Percentiles rank a stretch among this genome's conserved stretches.
phyloP scores from a whole-genome alignment of 441 rosid genomes.

The Brassica hybrid region DNA sequence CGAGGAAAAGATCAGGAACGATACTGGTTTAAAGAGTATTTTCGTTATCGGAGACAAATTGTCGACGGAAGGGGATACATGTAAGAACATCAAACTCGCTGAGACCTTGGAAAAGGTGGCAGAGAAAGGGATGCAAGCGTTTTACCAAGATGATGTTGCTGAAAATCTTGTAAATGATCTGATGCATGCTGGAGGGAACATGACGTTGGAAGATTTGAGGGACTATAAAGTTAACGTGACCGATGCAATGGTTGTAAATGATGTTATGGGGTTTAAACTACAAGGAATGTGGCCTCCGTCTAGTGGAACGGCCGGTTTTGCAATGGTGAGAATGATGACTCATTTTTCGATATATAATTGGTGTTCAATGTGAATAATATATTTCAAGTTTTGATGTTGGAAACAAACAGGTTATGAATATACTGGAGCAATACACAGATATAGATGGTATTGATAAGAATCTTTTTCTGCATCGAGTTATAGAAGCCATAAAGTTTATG shows the following conservation, averaged over 20 bases:
- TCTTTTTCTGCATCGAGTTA: constrained; percentile 66
- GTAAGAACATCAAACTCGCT: constrained; percentile 64
- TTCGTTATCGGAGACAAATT: constrained; percentile 64
- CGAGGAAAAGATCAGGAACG: constrained; percentile 41
- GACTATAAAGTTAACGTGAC: constrained; percentile 61
- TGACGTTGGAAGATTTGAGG: constrained; percentile 73
- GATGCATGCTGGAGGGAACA: constrained; percentile 65
- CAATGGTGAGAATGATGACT: constrained; percentile 17
- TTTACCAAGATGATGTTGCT: constrained; percentile 66
- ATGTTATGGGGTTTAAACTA: constrained; percentile 63
- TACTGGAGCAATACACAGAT: constrained; percentile 56
- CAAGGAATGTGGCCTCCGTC: constrained; percentile 90
- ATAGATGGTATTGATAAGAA: constrained; percentile 45
- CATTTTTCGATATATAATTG: no score
- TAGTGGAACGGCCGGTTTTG: constrained; percentile 64
- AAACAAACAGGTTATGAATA: constrained; percentile 65
- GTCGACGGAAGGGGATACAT: constrained; percentile 60
- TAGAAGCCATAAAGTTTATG: constrained; percentile 90
- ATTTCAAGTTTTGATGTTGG: background rate
- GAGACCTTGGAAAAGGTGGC: constrained; percentile 60
- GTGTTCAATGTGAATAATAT: no score
- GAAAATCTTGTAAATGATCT: constrained; percentile 68
- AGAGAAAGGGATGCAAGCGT: constrained; percentile 63
- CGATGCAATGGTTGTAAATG: constrained; percentile 53
- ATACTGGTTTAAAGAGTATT: constrained; percentile 61